Evolutionary conservation across 129 eudicot genomes (phyloP).

Genomic region (Arctium minus): DNA sequence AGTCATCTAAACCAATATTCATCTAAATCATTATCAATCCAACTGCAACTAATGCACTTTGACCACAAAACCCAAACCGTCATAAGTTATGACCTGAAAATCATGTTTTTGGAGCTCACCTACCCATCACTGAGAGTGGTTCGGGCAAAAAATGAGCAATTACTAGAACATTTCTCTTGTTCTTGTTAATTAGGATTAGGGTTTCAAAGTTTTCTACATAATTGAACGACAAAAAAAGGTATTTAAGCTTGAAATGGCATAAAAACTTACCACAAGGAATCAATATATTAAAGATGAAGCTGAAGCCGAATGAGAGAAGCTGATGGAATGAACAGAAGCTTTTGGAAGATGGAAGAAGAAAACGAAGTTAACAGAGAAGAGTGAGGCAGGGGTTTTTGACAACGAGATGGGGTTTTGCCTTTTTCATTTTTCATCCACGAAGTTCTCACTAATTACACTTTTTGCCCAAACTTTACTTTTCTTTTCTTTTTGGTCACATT

Average conservation of each 20-base stretch:
- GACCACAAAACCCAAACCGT: not conserved
- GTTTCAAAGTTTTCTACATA: not conserved
- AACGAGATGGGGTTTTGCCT: slow-evolving; percentile 6
- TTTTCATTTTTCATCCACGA: not conserved
- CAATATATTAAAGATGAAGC: not conserved
- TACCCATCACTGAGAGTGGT: not conserved
- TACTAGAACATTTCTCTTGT: not conserved
- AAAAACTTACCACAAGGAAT: slow-evolving; percentile 18
- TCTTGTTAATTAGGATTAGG: slow-evolving; percentile 20
- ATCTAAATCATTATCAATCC: not conserved
- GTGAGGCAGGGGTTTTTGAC: slow-evolving; percentile 7
- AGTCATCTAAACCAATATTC: not conserved
- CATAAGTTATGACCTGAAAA: not conserved
- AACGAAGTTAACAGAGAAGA: not conserved
- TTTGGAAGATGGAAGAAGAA: not conserved
- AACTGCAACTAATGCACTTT: not conserved
- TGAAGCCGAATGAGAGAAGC: not conserved
- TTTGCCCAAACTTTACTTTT: not conserved
- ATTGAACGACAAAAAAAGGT: not conserved
- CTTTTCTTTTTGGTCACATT: not conserved
- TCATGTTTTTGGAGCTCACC: not conserved
- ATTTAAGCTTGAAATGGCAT: not conserved
- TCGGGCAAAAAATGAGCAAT: not conserved
- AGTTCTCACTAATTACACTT: not conserved
- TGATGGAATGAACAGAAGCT: not conserved